Evolutionary conservation across 148 eudicot species (phyloP), one percentile per base, ranked within the genome.

Genomic region (Fagopyrum esculentum): DNA sequence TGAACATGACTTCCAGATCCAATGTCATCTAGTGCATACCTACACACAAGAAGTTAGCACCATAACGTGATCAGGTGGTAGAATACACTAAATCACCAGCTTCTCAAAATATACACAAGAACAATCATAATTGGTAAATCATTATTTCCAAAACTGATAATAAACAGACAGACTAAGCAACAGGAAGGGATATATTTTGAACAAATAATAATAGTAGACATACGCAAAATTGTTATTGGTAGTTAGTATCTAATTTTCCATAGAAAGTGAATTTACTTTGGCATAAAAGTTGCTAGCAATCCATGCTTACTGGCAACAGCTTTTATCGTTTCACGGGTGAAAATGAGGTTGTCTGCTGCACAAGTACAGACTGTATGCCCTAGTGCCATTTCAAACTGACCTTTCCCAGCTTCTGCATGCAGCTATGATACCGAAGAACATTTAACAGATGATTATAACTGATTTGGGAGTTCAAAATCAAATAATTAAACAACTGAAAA

Each of bases 1-100:
- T 96, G 99, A 81, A 96, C 99, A 78, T 96, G 99, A 55, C 94
- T 90, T 79, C 98, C 98, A 48, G 99, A 96, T 48, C 99, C 99
- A 73, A 89, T 78, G 78, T 92, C 98, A 83, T 92, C 89, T 68
- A 88, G 81, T 15, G 83, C 77, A 75, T 84, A 92, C 86, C 99
- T 96, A 79, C 9, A 46, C 68, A 78, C 73, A 74, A 73, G 49
- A 10, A 35, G 46, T 71, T 45, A 47, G 15, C 73, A 47, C 19
- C 47, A 40, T 66, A 2, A 40, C 43, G 71, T 71, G 45, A 35
- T 46, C 6, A 71, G 35, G 52, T 71, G 6, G 30, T n/a, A 6
- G 15, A 70, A 70, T 9, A 5, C 12, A 69, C 64, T 19, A 3
- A 8, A 22, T 15, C 26, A 22, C 26, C 26, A 22, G 26, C 26